These are phyloP conservation scores for Nicotiana knightiana DNA, from an alignment of 257 asterid species.

Conservation along the genomic window DNA sequence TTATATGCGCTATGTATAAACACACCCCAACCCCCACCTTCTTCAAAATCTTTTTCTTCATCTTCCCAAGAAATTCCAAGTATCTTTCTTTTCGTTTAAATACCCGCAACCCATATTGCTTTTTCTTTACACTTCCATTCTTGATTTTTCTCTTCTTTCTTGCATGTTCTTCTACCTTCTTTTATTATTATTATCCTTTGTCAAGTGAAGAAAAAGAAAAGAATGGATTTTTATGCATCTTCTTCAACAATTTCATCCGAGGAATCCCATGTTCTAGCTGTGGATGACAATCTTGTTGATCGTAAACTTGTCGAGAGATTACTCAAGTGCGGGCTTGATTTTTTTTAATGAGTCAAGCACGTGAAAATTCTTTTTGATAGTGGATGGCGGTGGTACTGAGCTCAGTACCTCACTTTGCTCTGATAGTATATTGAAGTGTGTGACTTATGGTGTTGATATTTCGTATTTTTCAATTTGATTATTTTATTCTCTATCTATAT, in stretches of 20 bases:
- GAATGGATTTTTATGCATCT: slow-evolving; percentile 18
- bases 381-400: too few species aligned
- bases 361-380: too few species aligned
- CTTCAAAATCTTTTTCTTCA: slow-evolving; percentile 15
- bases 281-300: slow-evolving; percentile 56
- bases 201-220: background rate
- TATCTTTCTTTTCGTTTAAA: slow-evolving; percentile 15
- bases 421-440: too few species aligned
- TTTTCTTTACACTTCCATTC: background rate
- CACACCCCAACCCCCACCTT: background rate
- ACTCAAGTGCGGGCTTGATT: slow-evolving; percentile 20
- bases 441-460: too few species aligned
- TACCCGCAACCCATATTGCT: slow-evolving; percentile 16
- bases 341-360: too few species aligned
- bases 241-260: slow-evolving; percentile 7
- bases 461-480: background rate
- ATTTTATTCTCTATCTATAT: background rate
- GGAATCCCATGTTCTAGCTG: slow-evolving; percentile 59
- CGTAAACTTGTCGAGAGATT: slow-evolving; percentile 51
- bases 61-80: background rate
- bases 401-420: too few species aligned
- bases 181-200: background rate
- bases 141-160: background rate
- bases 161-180: background rate
- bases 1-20: background rate